Conservation (phyloP, 1,139 yeast species). For the Debaryomyces psychrophilus region DNA sequence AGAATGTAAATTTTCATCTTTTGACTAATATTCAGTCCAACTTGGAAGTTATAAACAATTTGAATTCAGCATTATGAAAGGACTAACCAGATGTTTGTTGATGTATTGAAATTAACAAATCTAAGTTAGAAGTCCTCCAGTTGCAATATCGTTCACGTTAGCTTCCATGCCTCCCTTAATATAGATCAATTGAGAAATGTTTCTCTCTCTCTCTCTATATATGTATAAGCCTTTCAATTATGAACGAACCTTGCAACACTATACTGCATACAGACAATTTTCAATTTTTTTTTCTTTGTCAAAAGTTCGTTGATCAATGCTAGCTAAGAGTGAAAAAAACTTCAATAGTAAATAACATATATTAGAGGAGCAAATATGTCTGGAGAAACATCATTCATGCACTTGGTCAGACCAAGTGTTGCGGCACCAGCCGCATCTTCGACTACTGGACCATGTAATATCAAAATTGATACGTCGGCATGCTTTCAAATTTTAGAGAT, state of each 20-base stretch:
- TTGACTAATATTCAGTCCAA: too few species aligned
- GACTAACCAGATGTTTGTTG: too few species aligned
- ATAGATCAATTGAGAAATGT: too few species aligned
- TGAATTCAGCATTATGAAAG: too few species aligned
- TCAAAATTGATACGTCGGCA: slow-evolving; percentile 69
- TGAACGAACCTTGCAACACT: slow-evolving; percentile 3
- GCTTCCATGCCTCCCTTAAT: too few species aligned
- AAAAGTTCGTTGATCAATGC: slow-evolving; percentile 9
- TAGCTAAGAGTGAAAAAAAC: slow-evolving; percentile 7
- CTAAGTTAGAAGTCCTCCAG: neutral
- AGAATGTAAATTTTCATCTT: too few species aligned
- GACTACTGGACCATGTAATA: slow-evolving; percentile 50
- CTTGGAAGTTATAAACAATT: too few species aligned
- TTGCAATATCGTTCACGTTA: neutral
- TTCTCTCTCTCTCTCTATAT: too few species aligned
- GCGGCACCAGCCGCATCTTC: slow-evolving; percentile 57
- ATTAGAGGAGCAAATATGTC: slow-evolving; percentile 13
- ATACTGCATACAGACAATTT: slow-evolving; percentile 1
- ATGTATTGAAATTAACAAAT: too few species aligned
- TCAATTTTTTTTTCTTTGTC: slow-evolving; percentile 6
- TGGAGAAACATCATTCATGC: slow-evolving; percentile 41
- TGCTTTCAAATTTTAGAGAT: slow-evolving; percentile 66
- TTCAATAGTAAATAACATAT: slow-evolving; percentile 9
- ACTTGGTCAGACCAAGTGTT: slow-evolving; percentile 64
- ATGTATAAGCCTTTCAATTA: neutral